phyloP scores from a whole-genome alignment of 495 filamentous ascomycete species.

The Aspergillus saccharolyticus region DNA sequence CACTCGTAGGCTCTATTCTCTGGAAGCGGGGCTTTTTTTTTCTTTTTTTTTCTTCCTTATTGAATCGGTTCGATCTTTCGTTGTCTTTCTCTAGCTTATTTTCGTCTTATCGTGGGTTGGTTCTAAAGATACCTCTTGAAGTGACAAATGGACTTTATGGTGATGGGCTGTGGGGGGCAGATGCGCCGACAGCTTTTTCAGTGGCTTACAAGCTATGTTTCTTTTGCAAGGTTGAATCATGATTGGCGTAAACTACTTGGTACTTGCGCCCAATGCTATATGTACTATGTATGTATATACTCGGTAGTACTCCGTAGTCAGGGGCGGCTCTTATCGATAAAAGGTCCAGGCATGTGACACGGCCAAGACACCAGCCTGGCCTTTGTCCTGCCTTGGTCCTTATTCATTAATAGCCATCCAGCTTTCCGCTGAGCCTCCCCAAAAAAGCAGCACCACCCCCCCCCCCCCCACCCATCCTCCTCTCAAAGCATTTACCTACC shows the following conservation, averaged over 20 bases:
- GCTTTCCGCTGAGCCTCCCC: not conserved
- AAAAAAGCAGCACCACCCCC: no score
- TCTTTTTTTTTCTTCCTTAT: no score
- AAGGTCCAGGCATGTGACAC: slow-evolving; percentile 20
- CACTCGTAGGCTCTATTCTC: slow-evolving; percentile 11
- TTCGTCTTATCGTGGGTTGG: slow-evolving; percentile 13
- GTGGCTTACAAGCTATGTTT: not conserved
- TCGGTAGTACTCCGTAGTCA: slow-evolving; percentile 1
- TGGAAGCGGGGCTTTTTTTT: no score
- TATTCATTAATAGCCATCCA: not conserved
- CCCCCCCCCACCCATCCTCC: no score
- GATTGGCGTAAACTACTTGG: no score
- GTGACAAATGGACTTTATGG: slow-evolving; percentile 19
- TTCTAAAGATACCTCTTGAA: slow-evolving; percentile 10
- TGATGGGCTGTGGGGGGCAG: slow-evolving; percentile 19
- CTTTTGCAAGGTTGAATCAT: not conserved
- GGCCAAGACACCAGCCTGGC: slow-evolving; percentile 29
- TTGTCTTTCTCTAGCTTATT: slow-evolving; percentile 10
- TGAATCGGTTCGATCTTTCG: not conserved
- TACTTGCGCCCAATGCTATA: no score
- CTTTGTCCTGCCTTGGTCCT: no score
- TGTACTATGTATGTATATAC: no score
- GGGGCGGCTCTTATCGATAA: not conserved
- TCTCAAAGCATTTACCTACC: no score
- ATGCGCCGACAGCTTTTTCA: slow-evolving; percentile 4